Percentiles rank a stretch among this genome's conserved stretches.
Evolutionary conservation across 495 filamentous ascomycete species (phyloP).

Genomic region (Lichina pygmaea): DNA sequence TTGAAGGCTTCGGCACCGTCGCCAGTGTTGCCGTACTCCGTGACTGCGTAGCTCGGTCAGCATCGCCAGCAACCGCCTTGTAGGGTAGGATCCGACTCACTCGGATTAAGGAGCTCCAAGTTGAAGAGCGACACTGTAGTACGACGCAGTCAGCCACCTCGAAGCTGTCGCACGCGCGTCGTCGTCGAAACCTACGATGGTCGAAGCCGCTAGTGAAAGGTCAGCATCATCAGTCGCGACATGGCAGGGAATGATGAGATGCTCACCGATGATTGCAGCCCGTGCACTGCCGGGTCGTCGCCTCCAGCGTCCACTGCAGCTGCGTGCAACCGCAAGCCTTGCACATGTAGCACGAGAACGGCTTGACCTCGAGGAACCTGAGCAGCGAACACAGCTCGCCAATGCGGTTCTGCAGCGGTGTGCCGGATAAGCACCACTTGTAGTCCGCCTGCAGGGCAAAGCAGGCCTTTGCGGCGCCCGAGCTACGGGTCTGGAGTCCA

Average conservation of each 20-base stretch:
- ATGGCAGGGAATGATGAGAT: background rate
- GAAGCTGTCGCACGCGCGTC: background rate
- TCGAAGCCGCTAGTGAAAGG: constrained; percentile 16
- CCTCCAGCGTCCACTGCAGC: constrained; percentile 59
- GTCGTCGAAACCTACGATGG: constrained; percentile 16
- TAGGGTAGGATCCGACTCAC: constrained; percentile 6
- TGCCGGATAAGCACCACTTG: constrained; percentile 89
- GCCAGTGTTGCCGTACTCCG: constrained; percentile 21
- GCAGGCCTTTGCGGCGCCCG: constrained; percentile 80
- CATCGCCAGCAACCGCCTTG: background rate
- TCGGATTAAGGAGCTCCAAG: constrained; percentile 75
- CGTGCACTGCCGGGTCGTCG: constrained; percentile 31
- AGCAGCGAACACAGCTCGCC: constrained; percentile 92
- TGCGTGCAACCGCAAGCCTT: constrained; percentile 51
- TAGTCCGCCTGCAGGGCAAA: constrained; percentile 66
- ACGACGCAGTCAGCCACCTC: background rate
- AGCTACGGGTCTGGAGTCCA: constrained; percentile 28
- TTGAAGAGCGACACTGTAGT: constrained; percentile 69
- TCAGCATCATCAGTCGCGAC: background rate
- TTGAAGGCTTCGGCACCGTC: constrained; percentile 33
- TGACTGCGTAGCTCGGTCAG: constrained; percentile 8
- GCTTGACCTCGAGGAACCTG: constrained; percentile 62
- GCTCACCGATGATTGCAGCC: constrained; percentile 21
- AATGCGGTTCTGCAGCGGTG: constrained; percentile 85
- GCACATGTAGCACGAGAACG: constrained; percentile 86